phyloP scores from a whole-genome alignment of 768 basidiomycete genomes.

The Gloeophyllum trabeum region DNA sequence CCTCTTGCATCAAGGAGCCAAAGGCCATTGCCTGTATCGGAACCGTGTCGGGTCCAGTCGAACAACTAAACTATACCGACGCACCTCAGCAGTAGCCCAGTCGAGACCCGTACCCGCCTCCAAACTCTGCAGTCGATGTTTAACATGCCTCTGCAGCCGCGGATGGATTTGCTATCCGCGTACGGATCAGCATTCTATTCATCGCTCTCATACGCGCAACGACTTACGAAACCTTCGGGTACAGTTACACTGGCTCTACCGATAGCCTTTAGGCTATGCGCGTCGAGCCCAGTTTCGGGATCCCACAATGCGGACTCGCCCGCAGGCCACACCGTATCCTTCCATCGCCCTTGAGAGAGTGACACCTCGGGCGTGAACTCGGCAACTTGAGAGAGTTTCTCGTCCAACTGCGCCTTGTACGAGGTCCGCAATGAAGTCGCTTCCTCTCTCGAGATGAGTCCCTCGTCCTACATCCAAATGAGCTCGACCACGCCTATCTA shows the following conservation, averaged over 20 bases:
- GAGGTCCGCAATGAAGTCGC: slow-evolving; percentile 38
- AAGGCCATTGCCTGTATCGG: slow-evolving; percentile 82
- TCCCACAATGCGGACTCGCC: slow-evolving; percentile 35
- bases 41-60: background rate
- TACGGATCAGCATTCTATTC: background rate
- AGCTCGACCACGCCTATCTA: too few species aligned
- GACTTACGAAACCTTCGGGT: slow-evolving; percentile 45
- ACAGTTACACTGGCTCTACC: slow-evolving; percentile 59
- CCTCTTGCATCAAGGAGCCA: slow-evolving; percentile 75
- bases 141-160: slow-evolving; percentile 70
- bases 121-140: slow-evolving; percentile 59
- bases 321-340: slow-evolving; percentile 44
- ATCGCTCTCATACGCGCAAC: background rate
- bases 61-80: slow-evolving; percentile 6
- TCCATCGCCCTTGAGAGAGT: slow-evolving; percentile 66
- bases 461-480: background rate
- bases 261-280: slow-evolving; percentile 38
- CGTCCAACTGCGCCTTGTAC: slow-evolving; percentile 56
- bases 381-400: slow-evolving; percentile 26
- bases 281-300: slow-evolving; percentile 60
- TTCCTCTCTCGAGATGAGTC: slow-evolving; percentile 27
- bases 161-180: slow-evolving; percentile 59
- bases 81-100: slow-evolving; percentile 83
- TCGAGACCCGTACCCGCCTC: slow-evolving; percentile 52
- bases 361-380: slow-evolving; percentile 36